Base-by-base conservation (phyloP, 805 yeast genomes). In the Cyberlindnera meyerae region DNA sequence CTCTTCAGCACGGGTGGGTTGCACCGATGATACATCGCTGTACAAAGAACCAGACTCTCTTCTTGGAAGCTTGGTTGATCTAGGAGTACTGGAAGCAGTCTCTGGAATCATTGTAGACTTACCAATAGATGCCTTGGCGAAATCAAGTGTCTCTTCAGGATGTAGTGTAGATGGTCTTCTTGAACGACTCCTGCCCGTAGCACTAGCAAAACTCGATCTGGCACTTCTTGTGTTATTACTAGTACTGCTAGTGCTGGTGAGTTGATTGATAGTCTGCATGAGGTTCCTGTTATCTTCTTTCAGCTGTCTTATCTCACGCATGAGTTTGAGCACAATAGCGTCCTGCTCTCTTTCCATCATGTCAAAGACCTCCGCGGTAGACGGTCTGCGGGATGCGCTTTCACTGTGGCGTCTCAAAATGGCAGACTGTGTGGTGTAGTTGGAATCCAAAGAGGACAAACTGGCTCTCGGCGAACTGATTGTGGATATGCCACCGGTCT, bases 311-410 rank as follows among this genome's bases (percentile, higher is more conserved):
- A 82, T 79, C 52, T 81, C 86, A 36, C 72, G 70, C 75, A 79
- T 79, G 28, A 81, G 61, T 54, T 70, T 73, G 51, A 80, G 61
- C 14, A 81, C 88, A 17, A 80, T 77, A 3, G 83, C 85, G 51
- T 82, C 89, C 54, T 82, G 88, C 57, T 82, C 87, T 35, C 77
- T 66, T 49, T 82, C 89, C 78, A 82, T 74, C 24, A 68, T 53
- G 51, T 77, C 79, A 26, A 77, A 68, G 14, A 74, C 63, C 43
- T 74, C 72, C 20, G 71, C 79, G 8, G 67, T 62, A 26, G 60
- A 61, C 27, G 63, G 56, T 28, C 50, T 34, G 35, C 48, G 44
- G 11, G 34, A 29, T 13, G 43, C 13, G 4, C 38, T 37, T 29
- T 50, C 54, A 17, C 49, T 42, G 32, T 42, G 47, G 20, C 52